Conservation (phyloP, 2,329 filamentous ascomycete species). For the Chaetomiaceae sp. region DNA sequence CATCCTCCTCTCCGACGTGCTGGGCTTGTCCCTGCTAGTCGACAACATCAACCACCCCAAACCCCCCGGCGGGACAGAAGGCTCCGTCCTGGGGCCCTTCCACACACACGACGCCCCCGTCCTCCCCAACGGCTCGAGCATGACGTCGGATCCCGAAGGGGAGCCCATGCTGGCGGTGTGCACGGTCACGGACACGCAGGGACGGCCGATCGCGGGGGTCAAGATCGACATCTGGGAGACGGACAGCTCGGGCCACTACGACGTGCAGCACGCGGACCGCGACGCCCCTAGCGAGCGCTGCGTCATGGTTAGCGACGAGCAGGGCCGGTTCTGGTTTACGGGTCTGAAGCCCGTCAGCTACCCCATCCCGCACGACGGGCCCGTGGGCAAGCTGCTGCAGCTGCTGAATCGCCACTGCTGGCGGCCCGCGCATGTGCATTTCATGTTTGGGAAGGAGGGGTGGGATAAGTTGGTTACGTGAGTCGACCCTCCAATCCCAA, state of each 20-base stretch:
- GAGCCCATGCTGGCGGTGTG: slow-evolving; percentile 70
- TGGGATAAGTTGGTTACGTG: slow-evolving; percentile 82
- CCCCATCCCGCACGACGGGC: slow-evolving; percentile 78
- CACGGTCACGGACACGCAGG: slow-evolving; percentile 61
- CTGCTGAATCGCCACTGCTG: slow-evolving; percentile 69
- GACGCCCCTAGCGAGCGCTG: slow-evolving; percentile 66
- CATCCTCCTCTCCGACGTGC: slow-evolving; percentile 75
- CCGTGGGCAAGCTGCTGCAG: slow-evolving; percentile 68
- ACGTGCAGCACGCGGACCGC: slow-evolving; percentile 68
- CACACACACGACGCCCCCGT: slow-evolving; percentile 71
- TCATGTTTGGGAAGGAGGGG: slow-evolving; percentile 79
- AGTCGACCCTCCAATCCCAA: slow-evolving; percentile 38
- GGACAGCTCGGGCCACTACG: slow-evolving; percentile 74
- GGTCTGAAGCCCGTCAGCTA: slow-evolving; percentile 82
- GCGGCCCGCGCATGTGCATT: slow-evolving; percentile 76
- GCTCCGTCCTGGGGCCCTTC: slow-evolving; percentile 77
- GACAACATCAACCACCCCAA: slow-evolving; percentile 83
- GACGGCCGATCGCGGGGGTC: slow-evolving; percentile 58
- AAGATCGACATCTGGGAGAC: slow-evolving; percentile 85
- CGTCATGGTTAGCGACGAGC: slow-evolving; percentile 57
- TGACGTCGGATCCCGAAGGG: slow-evolving; percentile 66
- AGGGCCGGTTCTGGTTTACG: slow-evolving; percentile 80
- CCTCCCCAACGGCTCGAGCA: slow-evolving; percentile 52
- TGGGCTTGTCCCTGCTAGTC: slow-evolving; percentile 74
- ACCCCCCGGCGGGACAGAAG: slow-evolving; percentile 64